These are phyloP conservation scores for Aspergillus diversus DNA, from an alignment of 495 filamentous ascomycete species.

Conservation along the genomic window DNA sequence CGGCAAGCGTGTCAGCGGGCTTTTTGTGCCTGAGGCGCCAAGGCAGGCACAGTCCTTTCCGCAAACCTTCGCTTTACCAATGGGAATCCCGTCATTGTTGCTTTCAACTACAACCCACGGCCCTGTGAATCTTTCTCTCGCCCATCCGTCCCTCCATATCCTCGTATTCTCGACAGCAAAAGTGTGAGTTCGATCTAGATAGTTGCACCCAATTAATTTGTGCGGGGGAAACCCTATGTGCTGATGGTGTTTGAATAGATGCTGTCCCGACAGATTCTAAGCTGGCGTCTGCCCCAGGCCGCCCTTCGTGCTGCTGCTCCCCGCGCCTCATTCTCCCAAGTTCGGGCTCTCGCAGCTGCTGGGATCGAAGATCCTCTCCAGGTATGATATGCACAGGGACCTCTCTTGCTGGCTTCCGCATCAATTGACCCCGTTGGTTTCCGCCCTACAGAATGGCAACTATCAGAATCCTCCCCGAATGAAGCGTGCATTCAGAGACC, in stretches of 20 bases:
- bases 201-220: background rate
- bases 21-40: constrained; percentile 25
- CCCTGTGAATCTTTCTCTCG: constrained; percentile 22
- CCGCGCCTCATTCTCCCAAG: constrained; percentile 57
- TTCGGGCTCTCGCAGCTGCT: constrained; percentile 53
- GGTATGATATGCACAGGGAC: constrained; percentile 53
- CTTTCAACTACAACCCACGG: constrained; percentile 32
- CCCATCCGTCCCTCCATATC: constrained; percentile 27
- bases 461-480: constrained; percentile 84
- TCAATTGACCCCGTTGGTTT: constrained; percentile 23
- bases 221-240: constrained; percentile 11
- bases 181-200: constrained; percentile 22
- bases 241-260: constrained; percentile 51
- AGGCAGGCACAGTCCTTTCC: constrained; percentile 15
- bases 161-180: constrained; percentile 35
- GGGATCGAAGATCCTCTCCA: constrained; percentile 75
- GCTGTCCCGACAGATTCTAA: constrained; percentile 64
- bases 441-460: constrained; percentile 72
- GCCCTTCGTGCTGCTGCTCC: constrained; percentile 54
- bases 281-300: constrained; percentile 50
- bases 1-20: constrained; percentile 31
- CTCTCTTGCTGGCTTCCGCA: constrained; percentile 8
- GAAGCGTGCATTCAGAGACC: constrained; percentile 89
- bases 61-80: constrained; percentile 36
- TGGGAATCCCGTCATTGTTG: constrained; percentile 37